Conservation (phyloP, 305 asterid species). For the Solanum chacoense region DNA sequence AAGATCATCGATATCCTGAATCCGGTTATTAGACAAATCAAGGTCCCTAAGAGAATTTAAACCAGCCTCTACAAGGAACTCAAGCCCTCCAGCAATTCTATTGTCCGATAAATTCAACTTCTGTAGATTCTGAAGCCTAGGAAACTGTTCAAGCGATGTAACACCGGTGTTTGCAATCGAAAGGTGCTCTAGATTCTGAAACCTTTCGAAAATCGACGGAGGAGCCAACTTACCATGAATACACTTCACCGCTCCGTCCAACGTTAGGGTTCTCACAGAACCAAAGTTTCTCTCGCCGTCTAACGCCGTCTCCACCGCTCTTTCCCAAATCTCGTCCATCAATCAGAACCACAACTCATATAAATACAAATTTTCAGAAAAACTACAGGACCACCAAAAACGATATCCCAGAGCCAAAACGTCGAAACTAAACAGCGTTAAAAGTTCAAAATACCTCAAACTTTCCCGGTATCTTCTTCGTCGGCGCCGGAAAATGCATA, state of each 20-base stretch:
- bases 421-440: not conserved
- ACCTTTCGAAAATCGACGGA: slow-evolving; percentile 80
- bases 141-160: slow-evolving; percentile 78
- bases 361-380: not conserved
- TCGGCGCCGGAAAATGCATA: not conserved
- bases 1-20: slow-evolving; percentile 55
- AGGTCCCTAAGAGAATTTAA: slow-evolving; percentile 65
- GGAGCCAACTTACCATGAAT: slow-evolving; percentile 85
- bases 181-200: slow-evolving; percentile 66
- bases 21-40: slow-evolving; percentile 82
- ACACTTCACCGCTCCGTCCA: slow-evolving; percentile 93
- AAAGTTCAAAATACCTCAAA: slow-evolving; percentile 22
- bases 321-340: slow-evolving; percentile 97
- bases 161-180: slow-evolving; percentile 83
- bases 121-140: slow-evolving; percentile 56
- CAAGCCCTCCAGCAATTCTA: slow-evolving; percentile 82
- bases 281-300: slow-evolving; percentile 71
- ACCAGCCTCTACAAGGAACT: slow-evolving; percentile 65
- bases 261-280: slow-evolving; percentile 58
- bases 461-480: not conserved
- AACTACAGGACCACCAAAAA: not conserved
- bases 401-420: not conserved
- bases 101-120: slow-evolving; percentile 70
- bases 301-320: slow-evolving; percentile 77
- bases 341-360: slow-evolving; percentile 2